Base-by-base conservation (phyloP, 257 asterid species). In the Penstemon eatonii region DNA sequence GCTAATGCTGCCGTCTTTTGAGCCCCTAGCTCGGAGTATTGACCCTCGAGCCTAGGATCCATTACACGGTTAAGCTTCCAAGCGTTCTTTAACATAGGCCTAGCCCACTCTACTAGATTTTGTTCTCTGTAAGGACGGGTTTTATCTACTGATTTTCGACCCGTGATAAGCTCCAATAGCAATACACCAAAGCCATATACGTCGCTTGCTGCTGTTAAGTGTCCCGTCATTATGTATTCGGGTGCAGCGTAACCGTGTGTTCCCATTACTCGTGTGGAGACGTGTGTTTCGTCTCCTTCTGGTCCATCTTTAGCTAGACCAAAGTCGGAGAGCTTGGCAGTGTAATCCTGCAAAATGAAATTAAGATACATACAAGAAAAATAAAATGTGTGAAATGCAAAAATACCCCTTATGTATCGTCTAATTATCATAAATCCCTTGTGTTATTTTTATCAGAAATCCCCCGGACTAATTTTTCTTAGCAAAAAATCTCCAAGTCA, bases 1-100 rank as follows among this genome's bases (percentile, higher is more conserved):
- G 86, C 81, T 36, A 81, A 36, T 4, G 40, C 53, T 0, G 83
- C 86, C 0, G 74, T 79, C 62, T 78, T 81, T 12, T 47, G 73
- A 40, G 76, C 79, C 6, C 75, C 82, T 3, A 7, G 61, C n/a
- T 69, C 74, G 0, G 81, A 67, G 73, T 81, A 81, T 12, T 75
- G 68, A 7, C 65, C 65, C 41, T 60, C 45, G 18, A 60, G 19
- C 15, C 49, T 12, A 7, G 33, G 45, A 60, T 60, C 65, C 65
- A 60, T 60, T 19, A 60, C n/a, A 43, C 13, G 39, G 9, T 37
- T 44, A 37, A 60, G 42, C 65, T 60, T 60, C 49, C 44, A 38
- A 38, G n/a, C 33, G 19, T 13, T 44, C 45, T 60, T 60, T 19
- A 60, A 41, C 6, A 8, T 38, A 37, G 65, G 65, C 65, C 43